Percentiles rank a stretch among this genome's conserved stretches.
Evolutionary conservation across 768 basidiomycete genomes (phyloP).

Genomic region (Nidularia pulvinata): DNA sequence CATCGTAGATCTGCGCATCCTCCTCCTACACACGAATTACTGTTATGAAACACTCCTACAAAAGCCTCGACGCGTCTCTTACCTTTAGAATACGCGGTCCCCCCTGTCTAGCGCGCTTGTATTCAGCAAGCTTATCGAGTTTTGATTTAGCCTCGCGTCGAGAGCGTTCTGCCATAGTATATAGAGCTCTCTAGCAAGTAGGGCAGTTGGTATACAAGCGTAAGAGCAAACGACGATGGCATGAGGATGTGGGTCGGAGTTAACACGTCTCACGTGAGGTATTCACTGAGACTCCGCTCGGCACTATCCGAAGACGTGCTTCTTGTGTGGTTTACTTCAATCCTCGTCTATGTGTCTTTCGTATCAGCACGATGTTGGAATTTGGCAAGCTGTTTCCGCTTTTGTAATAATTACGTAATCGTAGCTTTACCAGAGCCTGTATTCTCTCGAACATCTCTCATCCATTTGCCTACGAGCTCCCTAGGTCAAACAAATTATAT

Average conservation of each 20-base stretch:
- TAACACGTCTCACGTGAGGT: background rate
- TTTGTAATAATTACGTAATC: no score
- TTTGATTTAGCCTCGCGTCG: conserved; percentile 36
- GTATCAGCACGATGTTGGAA: no score
- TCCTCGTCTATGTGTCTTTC: no score
- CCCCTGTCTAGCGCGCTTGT: conserved; percentile 59
- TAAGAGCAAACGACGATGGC: background rate
- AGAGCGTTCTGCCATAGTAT: conserved; percentile 35
- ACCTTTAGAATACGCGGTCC: conserved; percentile 63
- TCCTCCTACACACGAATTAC: conserved; percentile 34
- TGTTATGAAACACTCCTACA: background rate
- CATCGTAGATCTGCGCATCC: conserved; percentile 80
- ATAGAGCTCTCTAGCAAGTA: background rate
- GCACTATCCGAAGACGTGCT: no score
- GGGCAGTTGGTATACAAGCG: background rate
- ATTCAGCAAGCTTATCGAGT: conserved; percentile 54
- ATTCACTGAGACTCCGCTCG: background rate
- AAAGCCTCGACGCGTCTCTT: conserved; percentile 12
- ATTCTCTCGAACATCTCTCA: no score
- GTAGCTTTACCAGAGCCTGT: no score
- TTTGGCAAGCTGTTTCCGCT: no score
- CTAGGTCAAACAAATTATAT: no score
- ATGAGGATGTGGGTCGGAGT: no score
- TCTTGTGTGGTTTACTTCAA: no score
- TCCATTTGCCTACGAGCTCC: no score